These are phyloP conservation scores for Mortierella sp. DNA, from an alignment of 371 early-diverging fungal genomes.

Conservation along the genomic window DNA sequence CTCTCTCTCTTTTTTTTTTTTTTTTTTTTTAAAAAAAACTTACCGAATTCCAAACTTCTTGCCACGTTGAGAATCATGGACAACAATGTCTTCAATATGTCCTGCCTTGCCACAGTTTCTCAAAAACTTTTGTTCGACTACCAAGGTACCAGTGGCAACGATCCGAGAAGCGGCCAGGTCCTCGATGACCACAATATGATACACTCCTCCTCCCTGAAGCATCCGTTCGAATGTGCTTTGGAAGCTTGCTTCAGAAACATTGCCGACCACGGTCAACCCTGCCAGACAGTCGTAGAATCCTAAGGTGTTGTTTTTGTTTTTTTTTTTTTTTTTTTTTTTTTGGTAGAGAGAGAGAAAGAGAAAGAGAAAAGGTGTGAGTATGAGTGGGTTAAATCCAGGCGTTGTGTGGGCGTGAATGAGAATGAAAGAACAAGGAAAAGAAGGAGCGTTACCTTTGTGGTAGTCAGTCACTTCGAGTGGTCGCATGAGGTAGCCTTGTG, in stretches of 20 bases:
- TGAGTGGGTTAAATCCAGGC: too few species aligned
- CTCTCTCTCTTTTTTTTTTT: too few species aligned
- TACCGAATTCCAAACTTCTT: conserved; percentile 81
- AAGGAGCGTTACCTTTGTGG: conserved; percentile 63
- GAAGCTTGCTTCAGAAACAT: conserved; percentile 54
- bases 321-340: not conserved
- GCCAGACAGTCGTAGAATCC: conserved; percentile 61
- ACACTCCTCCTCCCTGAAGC: conserved; percentile 58
- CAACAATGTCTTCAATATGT: conserved; percentile 95
- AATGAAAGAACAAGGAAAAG: not conserved
- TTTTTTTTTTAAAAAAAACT: not conserved
- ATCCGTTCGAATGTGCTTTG: conserved; percentile 31
- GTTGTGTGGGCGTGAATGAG: too few species aligned
- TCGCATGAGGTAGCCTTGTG: conserved; percentile 82
- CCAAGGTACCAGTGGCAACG: conserved; percentile 94
- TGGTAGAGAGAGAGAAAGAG: not conserved
- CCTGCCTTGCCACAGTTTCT: conserved; percentile 86
- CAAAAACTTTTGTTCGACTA: conserved; percentile 97
- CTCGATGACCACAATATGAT: conserved; percentile 88
- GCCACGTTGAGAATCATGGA: conserved; percentile 92
- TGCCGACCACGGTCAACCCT: conserved; percentile 58
- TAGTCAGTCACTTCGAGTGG: conserved; percentile 88
- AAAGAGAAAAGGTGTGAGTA: not conserved
- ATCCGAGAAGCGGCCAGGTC: conserved; percentile 64
- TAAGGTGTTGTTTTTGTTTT: conserved; percentile 34